Base-by-base conservation (phyloP, 164 flowering plant genomes). In the Magnolia kwangsiensis region DNA sequence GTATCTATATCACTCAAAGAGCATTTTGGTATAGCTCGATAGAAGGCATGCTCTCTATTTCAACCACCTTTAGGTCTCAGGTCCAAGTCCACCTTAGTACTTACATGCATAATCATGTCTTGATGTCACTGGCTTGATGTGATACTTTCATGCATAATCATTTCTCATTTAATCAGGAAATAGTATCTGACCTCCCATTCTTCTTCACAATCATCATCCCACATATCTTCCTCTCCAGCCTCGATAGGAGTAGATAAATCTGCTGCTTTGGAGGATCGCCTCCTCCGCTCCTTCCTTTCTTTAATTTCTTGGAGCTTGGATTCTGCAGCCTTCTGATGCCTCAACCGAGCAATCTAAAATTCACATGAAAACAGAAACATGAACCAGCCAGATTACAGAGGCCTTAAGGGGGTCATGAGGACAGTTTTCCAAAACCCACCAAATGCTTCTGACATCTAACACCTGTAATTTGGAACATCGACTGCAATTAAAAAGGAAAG, bases 131-230 rank as follows among this genome's bases (percentile, higher is more conserved):
- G 45, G 45, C 45, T 37, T 37, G 45, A 37, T 4, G 45, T 37
- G 45, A 37, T 37, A 37, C 45, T 37, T 37, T 37, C 45, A 37
- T 37, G 45, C 45, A 37, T 37, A 37, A 37, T 37, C 45, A 37
- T 37, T 37, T 37, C 45, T 37, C 45, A 37, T 37, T 37, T 37
- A 37, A 37, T 37, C 45, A 37, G 45, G 45, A 37, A 37, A 37
- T 37, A 37, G 6, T 37, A 37, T 37, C 92, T 76, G 59, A 96
- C 99, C 98, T 94, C 98, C 14, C 98, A 86, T 79, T 94, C 99
- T 84, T 96, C 99, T 81, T 96, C 99, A 63, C 93, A 90, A 84
- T 91, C 94, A 80, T 93, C 97, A 85, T 94, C 99, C 67, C 82
- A 66, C 74, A 79, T 74, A 81, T 92, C 98, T 77, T 96, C 98